Evolutionary conservation across 1,139 yeast species (phyloP), one percentile per base, ranked within the genome.

Genomic region (Lodderomyces jiufengensis): DNA sequence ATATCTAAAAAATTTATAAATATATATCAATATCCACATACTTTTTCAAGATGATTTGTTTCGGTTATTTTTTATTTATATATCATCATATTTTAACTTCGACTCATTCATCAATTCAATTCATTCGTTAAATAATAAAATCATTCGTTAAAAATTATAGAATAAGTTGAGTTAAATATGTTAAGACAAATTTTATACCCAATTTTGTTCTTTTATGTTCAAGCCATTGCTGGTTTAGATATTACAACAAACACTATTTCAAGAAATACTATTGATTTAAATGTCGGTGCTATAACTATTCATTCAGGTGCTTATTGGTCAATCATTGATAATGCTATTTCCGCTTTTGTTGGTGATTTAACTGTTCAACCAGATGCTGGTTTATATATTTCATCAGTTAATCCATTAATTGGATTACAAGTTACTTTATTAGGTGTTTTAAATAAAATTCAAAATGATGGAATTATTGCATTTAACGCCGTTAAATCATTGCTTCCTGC

Each of bases 271-370:
- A 33, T 54, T 27, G 40, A 45, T 25, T 29, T 41, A 10, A 22
- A 20, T 21, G 46, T 56, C 33, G 63, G 60, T 12, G 58, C 51
- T 39, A 47, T 58, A n/a, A 46, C 44, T 7, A 49, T 64, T 33
- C 45, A 50, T n/a, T 48, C 51, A 9, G 61, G 59, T 32, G 63
- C 51, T 12, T 60, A 52, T 42, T 63, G 61, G 59, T 61, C 69
- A 18, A 55, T 63, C 24, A 45, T 62, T 34, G 50, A 62, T 43
- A 61, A 61, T 39, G 56, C 57, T 16, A 37, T 48, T 32, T 43
- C 55, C 12, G 39, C 51, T 4, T 46, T 56, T 30, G 47, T 48
- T 23, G 64, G 66, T 11, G 33, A 38, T 20, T 47, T 62, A 22
- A 28, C 41, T 13, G 43, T 43, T 15, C 26, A 35, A 9, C 50